These are phyloP conservation scores for Buxus sempervirens DNA, from an alignment of 164 flowering plant species.

Conservation along the genomic window DNA sequence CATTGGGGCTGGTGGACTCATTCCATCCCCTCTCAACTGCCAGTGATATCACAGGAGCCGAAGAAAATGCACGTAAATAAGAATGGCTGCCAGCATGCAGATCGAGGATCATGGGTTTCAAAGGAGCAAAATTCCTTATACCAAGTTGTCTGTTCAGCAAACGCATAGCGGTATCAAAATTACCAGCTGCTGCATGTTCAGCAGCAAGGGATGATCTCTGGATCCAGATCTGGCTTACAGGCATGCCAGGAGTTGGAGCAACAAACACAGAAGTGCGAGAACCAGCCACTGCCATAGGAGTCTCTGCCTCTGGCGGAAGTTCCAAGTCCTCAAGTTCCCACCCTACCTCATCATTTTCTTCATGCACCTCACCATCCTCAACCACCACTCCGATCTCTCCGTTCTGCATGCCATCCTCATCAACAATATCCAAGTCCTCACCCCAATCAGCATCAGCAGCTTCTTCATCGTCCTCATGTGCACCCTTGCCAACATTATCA, in stretches of 20 bases:
- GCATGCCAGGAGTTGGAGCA: conserved; percentile 37
- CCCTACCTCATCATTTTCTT: conserved; percentile 31
- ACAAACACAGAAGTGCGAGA: conserved; percentile 25
- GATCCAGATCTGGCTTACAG: conserved; percentile 41
- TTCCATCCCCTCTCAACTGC: conserved; percentile 37
- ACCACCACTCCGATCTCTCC: conserved; percentile 21
- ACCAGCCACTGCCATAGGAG: conserved; percentile 21
- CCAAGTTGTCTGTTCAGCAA: conserved; percentile 37
- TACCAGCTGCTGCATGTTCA: conserved; percentile 41
- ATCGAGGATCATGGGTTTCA: conserved; percentile 35
- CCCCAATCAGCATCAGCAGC: conserved; percentile 35
- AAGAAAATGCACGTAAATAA: conserved; percentile 25
- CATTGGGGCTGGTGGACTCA: conserved; percentile 36
- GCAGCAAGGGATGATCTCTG: conserved; percentile 41
- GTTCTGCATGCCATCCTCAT: conserved; percentile 23
- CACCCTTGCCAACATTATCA: conserved; percentile 27
- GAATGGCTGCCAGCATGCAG: conserved; percentile 32
- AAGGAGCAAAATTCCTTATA: conserved; percentile 32
- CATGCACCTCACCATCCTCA: conserved; percentile 26
- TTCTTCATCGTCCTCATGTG: conserved; percentile 30
- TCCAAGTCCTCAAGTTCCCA: conserved; percentile 39
- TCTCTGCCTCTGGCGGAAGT: conserved; percentile 33
- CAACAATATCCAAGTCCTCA: conserved; percentile 32
- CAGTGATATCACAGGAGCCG: conserved; percentile 30
- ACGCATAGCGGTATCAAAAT: conserved; percentile 43